A percentile compares a stretch with the other conserved stretches of the same genome.
These are phyloP conservation scores for Hymenochaete sp. DNA, from an alignment of 1,284 basidiomycete genomes.

Conservation along the genomic window DNA sequence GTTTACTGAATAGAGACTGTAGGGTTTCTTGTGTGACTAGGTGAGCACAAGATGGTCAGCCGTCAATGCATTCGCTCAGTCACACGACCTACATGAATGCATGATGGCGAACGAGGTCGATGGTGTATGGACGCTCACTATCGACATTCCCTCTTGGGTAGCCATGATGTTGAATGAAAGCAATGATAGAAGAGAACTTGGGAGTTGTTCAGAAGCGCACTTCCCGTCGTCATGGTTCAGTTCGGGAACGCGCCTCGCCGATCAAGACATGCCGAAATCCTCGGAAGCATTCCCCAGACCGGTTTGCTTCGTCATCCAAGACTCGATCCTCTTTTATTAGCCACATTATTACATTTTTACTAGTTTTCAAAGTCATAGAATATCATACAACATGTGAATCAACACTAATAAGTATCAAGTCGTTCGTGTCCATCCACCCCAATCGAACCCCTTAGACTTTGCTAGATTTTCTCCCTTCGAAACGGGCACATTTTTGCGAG, in stretches of 20 bases:
- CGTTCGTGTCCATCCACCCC: slow-evolving; percentile 11
- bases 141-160: slow-evolving; percentile 20
- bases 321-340: slow-evolving; percentile 2
- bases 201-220: not conserved
- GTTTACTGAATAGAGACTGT: slow-evolving; percentile 52
- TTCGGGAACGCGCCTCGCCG: not conserved
- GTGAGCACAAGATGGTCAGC: slow-evolving; percentile 4
- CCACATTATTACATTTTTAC: not conserved
- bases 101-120: slow-evolving; percentile 60
- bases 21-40: slow-evolving; percentile 61
- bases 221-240: no score
- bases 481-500: not conserved
- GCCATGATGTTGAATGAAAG: slow-evolving; percentile 3
- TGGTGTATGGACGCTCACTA: slow-evolving; percentile 69
- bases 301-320: not conserved
- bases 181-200: not conserved
- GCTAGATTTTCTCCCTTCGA: not conserved
- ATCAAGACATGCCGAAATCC: not conserved
- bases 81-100: slow-evolving; percentile 50
- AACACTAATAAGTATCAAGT: not conserved
- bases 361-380: not conserved
- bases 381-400: not conserved
- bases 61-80: slow-evolving; percentile 7
- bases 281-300: not conserved
- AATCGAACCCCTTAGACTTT: slow-evolving; percentile 9